A percentile compares a stretch with the other conserved stretches of the same genome.
These are phyloP conservation scores for Neostapfia colusana DNA, from an alignment of 176 grass and related monocot genomes.

Conservation along the genomic window DNA sequence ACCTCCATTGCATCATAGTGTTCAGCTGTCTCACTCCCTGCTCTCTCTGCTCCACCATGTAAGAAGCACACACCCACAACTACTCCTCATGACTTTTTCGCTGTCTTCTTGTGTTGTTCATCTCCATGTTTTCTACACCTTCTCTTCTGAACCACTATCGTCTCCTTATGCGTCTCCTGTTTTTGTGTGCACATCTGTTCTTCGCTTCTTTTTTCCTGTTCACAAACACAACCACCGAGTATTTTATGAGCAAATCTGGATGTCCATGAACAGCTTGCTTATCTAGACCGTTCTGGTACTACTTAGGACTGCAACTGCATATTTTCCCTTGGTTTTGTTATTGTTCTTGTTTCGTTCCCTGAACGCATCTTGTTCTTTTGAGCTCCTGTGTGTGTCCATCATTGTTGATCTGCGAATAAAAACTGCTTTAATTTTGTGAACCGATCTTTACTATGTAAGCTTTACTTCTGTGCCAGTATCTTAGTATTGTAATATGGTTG, in stretches of 20 bases:
- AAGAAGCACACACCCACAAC: slow-evolving; percentile 50
- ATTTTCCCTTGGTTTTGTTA: slow-evolving; percentile 12
- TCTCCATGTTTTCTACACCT: slow-evolving; percentile 49
- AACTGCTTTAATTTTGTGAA: slow-evolving; percentile 14
- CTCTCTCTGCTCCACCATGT: slow-evolving; percentile 60
- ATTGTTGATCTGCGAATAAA: slow-evolving; percentile 2
- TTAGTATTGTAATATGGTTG: neutral
- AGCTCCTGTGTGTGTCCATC: slow-evolving; percentile 28
- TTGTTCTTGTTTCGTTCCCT: slow-evolving; percentile 17
- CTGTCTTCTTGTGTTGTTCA: slow-evolving; percentile 54
- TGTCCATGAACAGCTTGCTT: slow-evolving; percentile 33
- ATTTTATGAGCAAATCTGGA: slow-evolving; percentile 14
- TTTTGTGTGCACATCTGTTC: slow-evolving; percentile 19
- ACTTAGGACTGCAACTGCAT: neutral
- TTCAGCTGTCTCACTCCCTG: slow-evolving; percentile 50
- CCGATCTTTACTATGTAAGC: neutral
- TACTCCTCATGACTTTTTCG: slow-evolving; percentile 36
- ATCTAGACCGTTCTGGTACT: slow-evolving; percentile 24
- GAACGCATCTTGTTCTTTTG: slow-evolving; percentile 6
- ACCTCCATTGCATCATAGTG: slow-evolving; percentile 53
- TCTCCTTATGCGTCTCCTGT: slow-evolving; percentile 19
- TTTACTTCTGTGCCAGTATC: neutral
- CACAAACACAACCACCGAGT: neutral
- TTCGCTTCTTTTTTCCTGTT: slow-evolving; percentile 15
- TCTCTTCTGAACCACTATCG: slow-evolving; percentile 39